phyloP scores from a whole-genome alignment of 1,139 yeast genomes.

The Lodderomyces metapsilosis region DNA sequence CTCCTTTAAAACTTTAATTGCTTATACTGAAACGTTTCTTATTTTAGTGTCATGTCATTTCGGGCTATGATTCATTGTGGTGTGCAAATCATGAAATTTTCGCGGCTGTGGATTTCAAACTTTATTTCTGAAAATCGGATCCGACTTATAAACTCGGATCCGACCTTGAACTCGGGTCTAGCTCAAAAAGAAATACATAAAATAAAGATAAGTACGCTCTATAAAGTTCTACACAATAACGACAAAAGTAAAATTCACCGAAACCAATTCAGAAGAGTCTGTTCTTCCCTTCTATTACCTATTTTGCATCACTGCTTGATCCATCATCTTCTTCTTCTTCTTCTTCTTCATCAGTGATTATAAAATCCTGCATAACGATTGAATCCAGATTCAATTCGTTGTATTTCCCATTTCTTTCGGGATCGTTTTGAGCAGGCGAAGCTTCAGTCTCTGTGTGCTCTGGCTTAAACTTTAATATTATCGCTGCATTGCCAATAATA shows the following conservation, averaged over 20 bases:
- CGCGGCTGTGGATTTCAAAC: too few species aligned
- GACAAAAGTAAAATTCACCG: not conserved
- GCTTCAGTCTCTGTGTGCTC: slow-evolving; percentile 10
- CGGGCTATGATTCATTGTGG: too few species aligned
- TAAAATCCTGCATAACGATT: slow-evolving; percentile 26
- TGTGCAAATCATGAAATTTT: too few species aligned
- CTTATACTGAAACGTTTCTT: too few species aligned
- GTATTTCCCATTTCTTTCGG: slow-evolving; percentile 18
- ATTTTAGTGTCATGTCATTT: too few species aligned
- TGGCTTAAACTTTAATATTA: slow-evolving; percentile 54
- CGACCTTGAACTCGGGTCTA: too few species aligned
- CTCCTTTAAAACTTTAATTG: too few species aligned
- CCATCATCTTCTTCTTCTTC: slow-evolving; percentile 16
- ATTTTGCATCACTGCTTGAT: not conserved
- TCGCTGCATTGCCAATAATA: slow-evolving; percentile 64
- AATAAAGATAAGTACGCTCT: not conserved
- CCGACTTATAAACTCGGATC: too few species aligned
- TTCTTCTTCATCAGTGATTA: slow-evolving; percentile 22
- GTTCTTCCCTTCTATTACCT: not conserved
- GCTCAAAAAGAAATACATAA: not conserved
- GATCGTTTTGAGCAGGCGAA: slow-evolving; percentile 9
- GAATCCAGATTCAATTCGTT: slow-evolving; percentile 15
- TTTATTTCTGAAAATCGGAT: not conserved
- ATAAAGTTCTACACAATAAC: not conserved
- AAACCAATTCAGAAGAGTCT: too few species aligned